Evolutionary conservation across 768 basidiomycete species (phyloP).

Genomic region (Jaapia argillacea): DNA sequence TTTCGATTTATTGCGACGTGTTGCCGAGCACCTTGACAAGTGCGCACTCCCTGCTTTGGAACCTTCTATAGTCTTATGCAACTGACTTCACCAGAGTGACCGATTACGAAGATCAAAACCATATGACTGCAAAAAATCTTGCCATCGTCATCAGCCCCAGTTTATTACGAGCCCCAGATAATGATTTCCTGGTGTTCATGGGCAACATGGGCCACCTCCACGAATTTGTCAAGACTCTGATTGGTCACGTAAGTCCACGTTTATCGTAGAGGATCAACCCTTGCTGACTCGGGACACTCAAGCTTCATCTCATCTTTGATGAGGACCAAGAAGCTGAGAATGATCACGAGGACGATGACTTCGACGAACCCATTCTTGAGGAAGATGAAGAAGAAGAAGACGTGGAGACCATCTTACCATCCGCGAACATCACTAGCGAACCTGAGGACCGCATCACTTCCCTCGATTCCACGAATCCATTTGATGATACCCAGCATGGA

Average conservation of each 20-base stretch:
- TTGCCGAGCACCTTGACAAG: constrained; percentile 80
- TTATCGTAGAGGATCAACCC: not conserved
- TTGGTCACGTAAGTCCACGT: constrained; percentile 52
- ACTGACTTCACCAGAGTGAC: constrained; percentile 45
- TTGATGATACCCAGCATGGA: not conserved
- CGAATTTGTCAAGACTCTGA: constrained; percentile 65
- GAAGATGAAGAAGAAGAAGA: constrained; percentile 43
- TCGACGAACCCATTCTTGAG: constrained; percentile 57
- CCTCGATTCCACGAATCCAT: not conserved
- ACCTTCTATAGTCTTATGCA: constrained; percentile 1
- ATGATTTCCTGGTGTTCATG: constrained; percentile 68
- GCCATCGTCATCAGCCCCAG: constrained; percentile 85
- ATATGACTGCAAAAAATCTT: constrained; percentile 81
- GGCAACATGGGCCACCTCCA: constrained; percentile 75
- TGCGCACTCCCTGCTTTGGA: constrained; percentile 18
- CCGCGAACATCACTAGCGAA: not conserved
- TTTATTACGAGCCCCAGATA: constrained; percentile 65
- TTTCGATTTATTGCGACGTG: constrained; percentile 70
- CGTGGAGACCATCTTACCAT: not conserved
- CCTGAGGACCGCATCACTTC: not conserved
- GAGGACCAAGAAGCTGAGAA: constrained; percentile 44
- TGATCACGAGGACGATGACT: constrained; percentile 55
- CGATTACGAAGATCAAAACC: constrained; percentile 80
- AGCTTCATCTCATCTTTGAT: constrained; percentile 56
- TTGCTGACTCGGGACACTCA: constrained; percentile 30